Base-by-base conservation (phyloP, 2,329 filamentous ascomycete genomes). In the Colletotrichum kahawae region DNA sequence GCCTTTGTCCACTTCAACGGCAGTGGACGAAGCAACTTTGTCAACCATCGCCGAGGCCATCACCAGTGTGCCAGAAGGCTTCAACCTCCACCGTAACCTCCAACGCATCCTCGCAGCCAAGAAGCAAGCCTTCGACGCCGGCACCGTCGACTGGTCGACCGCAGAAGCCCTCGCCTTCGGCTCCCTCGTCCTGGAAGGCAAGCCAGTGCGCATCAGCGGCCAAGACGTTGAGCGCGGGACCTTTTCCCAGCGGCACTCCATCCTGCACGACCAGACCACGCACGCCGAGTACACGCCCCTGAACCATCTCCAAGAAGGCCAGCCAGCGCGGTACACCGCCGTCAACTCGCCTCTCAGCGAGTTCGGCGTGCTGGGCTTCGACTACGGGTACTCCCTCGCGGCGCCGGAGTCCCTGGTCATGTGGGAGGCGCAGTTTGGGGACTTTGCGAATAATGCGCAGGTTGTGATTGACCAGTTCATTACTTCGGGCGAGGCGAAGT, bases 151-250 rank as follows among this genome's bases (percentile, higher is more conserved):
- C 87, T 98, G 97, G 95, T 93, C 97, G 59, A 99, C 97, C 70
- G 97, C 95, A 33, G 97, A 99, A 88, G 96, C 97, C 79, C 90
- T 99, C 79, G 97, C 97, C 48, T 98, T 98, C 81, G 97, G 97
- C 79, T 92, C 95, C 54, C 91, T 99, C 48, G 95, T 96, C 79
- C 92, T 92, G 71, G 97, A 99, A 86, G 96, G 96, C 69, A 95
- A 98, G 86, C 96, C 98, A 84, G 95, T 99, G 80, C 95, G 97
- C 86, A 94, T 99, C 38, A 98, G 96, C 76, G 97, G 97, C 79
- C 97, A 99, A 89, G 97, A 99, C 88, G 97, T 99, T 76, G 96
- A 99, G 90, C 95, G 97, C 91, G 97, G 97, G 87, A 99, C 97
- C 75, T 99, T 99, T 89, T 98, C 97, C 57, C 97, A 99, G 88